Percentiles rank a stretch among this genome's conserved stretches.
phyloP scores from a whole-genome alignment of 495 filamentous ascomycete genomes.

The Hypoxylon perforatum region DNA sequence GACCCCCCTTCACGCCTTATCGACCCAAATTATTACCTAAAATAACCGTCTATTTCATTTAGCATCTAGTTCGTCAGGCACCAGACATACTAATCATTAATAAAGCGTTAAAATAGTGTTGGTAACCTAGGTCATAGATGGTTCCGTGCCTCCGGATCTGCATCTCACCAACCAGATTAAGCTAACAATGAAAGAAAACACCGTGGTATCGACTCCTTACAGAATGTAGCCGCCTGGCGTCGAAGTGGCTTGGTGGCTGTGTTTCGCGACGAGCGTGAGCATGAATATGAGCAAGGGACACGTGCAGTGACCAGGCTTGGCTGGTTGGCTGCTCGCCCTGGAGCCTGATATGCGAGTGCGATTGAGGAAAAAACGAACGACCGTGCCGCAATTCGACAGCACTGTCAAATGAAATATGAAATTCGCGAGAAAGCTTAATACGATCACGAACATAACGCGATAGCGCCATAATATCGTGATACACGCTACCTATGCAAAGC shows the following conservation, averaged over 20 bases:
- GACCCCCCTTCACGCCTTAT: not conserved
- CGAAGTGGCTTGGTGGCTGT: too few species aligned
- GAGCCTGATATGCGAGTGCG: not conserved
- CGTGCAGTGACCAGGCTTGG: not conserved
- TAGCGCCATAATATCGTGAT: not conserved
- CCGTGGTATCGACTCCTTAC: too few species aligned
- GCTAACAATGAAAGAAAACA: not conserved
- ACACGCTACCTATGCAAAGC: not conserved
- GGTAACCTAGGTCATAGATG: not conserved
- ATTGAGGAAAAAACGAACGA: conserved; percentile 2
- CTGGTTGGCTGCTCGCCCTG: not conserved
- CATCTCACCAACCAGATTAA: not conserved
- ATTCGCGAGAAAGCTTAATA: not conserved
- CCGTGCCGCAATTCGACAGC: conserved; percentile 28
- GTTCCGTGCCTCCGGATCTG: not conserved
- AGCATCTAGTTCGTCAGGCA: not conserved
- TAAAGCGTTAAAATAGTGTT: conserved; percentile 6
- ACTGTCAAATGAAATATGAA: not conserved
- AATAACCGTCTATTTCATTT: conserved; percentile 2
- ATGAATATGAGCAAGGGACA: not conserved
- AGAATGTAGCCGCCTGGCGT: conserved; percentile 4
- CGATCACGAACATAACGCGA: conserved; percentile 13
- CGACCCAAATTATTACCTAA: not conserved
- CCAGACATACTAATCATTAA: too few species aligned
- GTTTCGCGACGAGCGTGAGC: too few species aligned